phyloP scores from a whole-genome alignment of 495 filamentous ascomycete genomes.

The Cercophora newfieldiana region DNA sequence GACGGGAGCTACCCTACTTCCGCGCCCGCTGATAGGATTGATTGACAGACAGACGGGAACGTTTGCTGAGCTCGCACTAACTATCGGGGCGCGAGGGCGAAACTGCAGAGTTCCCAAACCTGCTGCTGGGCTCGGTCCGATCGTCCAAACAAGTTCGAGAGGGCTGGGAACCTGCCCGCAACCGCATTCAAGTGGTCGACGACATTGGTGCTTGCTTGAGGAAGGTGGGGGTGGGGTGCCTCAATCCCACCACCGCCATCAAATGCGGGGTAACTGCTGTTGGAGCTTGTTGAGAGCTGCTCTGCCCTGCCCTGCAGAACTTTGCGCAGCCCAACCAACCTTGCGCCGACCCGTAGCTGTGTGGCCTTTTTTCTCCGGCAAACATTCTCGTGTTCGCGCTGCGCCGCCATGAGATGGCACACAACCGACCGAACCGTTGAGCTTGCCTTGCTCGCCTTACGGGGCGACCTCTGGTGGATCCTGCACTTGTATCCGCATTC shows the following conservation, averaged over 20 bases:
- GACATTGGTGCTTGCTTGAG: neutral
- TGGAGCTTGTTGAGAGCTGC: neutral
- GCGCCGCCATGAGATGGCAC: neutral
- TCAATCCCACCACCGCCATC: neutral
- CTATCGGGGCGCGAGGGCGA: neutral
- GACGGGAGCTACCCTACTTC: neutral
- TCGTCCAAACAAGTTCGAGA: neutral
- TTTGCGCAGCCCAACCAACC: neutral
- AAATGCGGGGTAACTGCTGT: neutral
- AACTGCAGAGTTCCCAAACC: neutral
- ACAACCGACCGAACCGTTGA: neutral
- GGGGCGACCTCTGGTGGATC: neutral
- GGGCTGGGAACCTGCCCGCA: neutral
- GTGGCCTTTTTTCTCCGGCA: neutral
- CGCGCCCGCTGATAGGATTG: neutral
- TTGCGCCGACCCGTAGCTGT: too few relatives aligned
- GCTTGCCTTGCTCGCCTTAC: neutral
- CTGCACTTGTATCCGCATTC: neutral
- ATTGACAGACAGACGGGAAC: neutral
- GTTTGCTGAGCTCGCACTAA: neutral
- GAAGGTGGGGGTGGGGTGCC: neutral
- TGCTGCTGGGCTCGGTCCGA: neutral
- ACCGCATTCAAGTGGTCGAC: neutral
- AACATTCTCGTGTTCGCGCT: neutral
- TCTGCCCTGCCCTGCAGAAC: neutral